Evolutionary conservation across 306 rosid genomes (phyloP).

Genomic region (Pyrus betulifolia): DNA sequence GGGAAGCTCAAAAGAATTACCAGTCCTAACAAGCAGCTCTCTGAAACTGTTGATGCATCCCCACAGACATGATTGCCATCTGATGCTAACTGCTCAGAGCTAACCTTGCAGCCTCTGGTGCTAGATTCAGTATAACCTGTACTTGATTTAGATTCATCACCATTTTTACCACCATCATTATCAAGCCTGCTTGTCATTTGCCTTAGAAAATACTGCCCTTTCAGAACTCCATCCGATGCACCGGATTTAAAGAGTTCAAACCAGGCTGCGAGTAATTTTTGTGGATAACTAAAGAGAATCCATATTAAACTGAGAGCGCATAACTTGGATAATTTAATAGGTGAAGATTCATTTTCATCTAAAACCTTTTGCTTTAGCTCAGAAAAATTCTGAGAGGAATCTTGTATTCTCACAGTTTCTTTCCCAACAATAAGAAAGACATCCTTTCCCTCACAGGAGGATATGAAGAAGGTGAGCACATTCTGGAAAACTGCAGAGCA

Average conservation of each 20-base stretch:
- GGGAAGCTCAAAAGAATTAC: constrained; percentile 36
- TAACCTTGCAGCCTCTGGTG: constrained; percentile 20
- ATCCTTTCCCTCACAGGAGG: constrained; percentile 65
- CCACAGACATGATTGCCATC: constrained; percentile 26
- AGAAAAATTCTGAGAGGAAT: constrained; percentile 42
- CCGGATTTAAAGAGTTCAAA: constrained; percentile 54
- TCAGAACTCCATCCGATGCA: constrained; percentile 45
- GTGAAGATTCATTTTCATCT: constrained; percentile 49
- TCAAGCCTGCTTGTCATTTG: constrained; percentile 43
- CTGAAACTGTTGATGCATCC: constrained; percentile 24
- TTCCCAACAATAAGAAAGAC: constrained; percentile 44
- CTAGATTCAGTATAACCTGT: constrained; percentile 25
- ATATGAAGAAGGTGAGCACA: constrained; percentile 55
- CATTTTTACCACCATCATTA: constrained; percentile 25
- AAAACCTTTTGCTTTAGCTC: constrained; percentile 51
- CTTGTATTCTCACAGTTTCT: constrained; percentile 52
- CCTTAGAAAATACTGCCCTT: constrained; percentile 45
- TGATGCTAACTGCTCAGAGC: constrained; percentile 24
- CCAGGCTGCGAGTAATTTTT: constrained; percentile 72
- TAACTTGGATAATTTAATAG: constrained; percentile 45
- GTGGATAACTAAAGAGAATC: constrained; percentile 67
- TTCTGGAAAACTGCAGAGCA: constrained; percentile 72
- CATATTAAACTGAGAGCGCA: constrained; percentile 50
- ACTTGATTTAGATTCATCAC: constrained; percentile 27
- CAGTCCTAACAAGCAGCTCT: constrained; percentile 65